These are phyloP conservation scores for Macroventuria anomochaeta DNA, from an alignment of 2,329 filamentous ascomycete species.

Conservation along the genomic window DNA sequence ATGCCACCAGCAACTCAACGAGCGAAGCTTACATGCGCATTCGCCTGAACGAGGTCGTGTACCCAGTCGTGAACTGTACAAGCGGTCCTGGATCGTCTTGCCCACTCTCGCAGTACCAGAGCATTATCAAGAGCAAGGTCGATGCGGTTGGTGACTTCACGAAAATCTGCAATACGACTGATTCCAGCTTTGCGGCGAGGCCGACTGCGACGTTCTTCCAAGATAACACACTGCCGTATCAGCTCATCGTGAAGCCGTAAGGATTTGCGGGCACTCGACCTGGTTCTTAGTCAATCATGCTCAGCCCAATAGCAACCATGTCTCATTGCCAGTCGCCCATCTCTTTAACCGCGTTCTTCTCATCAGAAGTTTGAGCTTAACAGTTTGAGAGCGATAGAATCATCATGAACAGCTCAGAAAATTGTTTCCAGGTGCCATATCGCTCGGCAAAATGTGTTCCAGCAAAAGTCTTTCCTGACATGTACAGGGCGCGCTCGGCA, in stretches of 20 bases:
- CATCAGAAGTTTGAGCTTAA: too few relatives aligned
- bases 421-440: too few relatives aligned
- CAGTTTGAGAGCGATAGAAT: too few relatives aligned
- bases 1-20: slow-evolving; percentile 9
- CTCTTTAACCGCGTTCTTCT: too few relatives aligned
- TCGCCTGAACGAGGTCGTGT: slow-evolving; percentile 67
- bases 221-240: slow-evolving; percentile 33
- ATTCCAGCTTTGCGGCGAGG: slow-evolving; percentile 19
- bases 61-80: slow-evolving; percentile 63
- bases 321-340: too few relatives aligned
- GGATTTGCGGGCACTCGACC: neutral
- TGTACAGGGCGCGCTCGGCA: slow-evolving; percentile 1
- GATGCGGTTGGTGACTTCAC: slow-evolving; percentile 59
- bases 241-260: slow-evolving; percentile 32
- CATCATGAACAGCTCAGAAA: too few relatives aligned
- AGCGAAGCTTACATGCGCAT: slow-evolving; percentile 61
- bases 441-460: too few relatives aligned
- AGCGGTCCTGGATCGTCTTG: slow-evolving; percentile 57
- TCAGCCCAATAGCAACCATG: too few relatives aligned
- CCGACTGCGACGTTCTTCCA: slow-evolving; percentile 38
- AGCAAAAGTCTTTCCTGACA: neutral
- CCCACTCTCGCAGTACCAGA: slow-evolving; percentile 40
- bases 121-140: slow-evolving; percentile 54
- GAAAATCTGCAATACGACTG: slow-evolving; percentile 50
- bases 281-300: too few relatives aligned